These are phyloP conservation scores for Glycine latifolia DNA, from an alignment of 306 rosid species.

Conservation along the genomic window DNA sequence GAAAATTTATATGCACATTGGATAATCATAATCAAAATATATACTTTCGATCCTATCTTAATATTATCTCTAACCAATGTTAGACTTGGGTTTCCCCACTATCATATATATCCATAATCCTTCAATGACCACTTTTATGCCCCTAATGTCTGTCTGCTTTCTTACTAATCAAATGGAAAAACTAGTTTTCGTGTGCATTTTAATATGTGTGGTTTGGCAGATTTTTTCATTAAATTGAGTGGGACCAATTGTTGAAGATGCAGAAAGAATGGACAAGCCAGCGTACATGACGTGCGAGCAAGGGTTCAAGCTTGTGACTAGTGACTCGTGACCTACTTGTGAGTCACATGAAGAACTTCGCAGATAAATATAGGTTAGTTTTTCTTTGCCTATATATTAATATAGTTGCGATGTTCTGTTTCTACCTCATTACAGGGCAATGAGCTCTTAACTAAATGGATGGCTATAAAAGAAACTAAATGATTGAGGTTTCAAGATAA, in stretches of 20 bases:
- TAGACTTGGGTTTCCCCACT: too few species aligned
- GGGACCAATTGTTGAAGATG: constrained; percentile 33
- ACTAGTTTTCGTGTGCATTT: constrained; percentile 21
- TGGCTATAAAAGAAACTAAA: too few species aligned
- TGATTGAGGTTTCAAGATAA: too few species aligned
- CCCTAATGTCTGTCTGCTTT: neutral
- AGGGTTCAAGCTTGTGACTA: constrained; percentile 32
- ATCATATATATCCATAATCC: too few species aligned
- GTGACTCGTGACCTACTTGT: constrained; percentile 29
- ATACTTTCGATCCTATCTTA: too few species aligned
- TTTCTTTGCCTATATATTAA: neutral
- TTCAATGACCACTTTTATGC: too few species aligned
- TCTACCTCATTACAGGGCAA: neutral
- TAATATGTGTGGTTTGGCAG: constrained; percentile 12
- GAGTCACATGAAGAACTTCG: constrained; percentile 17
- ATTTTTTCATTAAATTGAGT: neutral
- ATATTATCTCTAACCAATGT: too few species aligned
- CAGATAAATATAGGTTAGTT: neutral
- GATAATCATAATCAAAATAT: too few species aligned
- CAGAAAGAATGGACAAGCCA: constrained; percentile 31
- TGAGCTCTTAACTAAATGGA: neutral
- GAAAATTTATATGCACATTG: too few species aligned
- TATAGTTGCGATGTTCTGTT: too few species aligned
- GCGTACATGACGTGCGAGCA: constrained; percentile 29
- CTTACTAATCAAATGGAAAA: neutral